Percentiles rank a stretch among this genome's conserved stretches.
phyloP scores from a whole-genome alignment of 352 stramenopile genomes.

The Phytophthora pini region DNA sequence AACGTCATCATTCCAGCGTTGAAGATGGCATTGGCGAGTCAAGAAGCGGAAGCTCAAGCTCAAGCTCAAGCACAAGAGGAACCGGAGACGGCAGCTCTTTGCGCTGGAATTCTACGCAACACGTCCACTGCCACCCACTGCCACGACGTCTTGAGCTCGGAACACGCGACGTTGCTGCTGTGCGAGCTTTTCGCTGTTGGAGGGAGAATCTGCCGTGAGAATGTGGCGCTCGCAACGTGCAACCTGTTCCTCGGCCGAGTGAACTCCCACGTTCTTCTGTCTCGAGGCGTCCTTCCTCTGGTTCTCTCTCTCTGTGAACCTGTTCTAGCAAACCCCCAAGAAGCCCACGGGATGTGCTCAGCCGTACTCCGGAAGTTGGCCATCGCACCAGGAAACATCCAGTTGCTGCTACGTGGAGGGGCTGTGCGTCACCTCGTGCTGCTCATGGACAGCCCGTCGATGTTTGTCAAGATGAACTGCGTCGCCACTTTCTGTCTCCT shows the following conservation, averaged over 20 bases:
- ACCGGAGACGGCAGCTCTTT: constrained; percentile 29
- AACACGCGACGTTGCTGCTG: constrained; percentile 52
- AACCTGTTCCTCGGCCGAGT: constrained; percentile 72
- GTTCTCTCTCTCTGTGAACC: constrained; percentile 60
- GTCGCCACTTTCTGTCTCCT: constrained; percentile 72
- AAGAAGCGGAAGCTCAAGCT: not conserved
- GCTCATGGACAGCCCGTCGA: constrained; percentile 43
- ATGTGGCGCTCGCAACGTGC: constrained; percentile 62
- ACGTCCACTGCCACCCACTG: constrained; percentile 45
- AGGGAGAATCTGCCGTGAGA: constrained; percentile 45
- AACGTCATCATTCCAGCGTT: constrained; percentile 31
- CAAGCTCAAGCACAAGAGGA: constrained; percentile 7
- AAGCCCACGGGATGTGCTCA: constrained; percentile 55
- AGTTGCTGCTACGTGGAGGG: constrained; percentile 63
- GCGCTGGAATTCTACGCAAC: constrained; percentile 63
- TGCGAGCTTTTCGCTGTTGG: constrained; percentile 56
- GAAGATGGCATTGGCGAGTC: constrained; percentile 21
- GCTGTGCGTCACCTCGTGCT: constrained; percentile 55
- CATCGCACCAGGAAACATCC: constrained; percentile 71
- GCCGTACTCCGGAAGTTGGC: constrained; percentile 72
- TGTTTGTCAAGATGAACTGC: constrained; percentile 74
- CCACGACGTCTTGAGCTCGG: constrained; percentile 49
- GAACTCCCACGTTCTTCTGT: constrained; percentile 66
- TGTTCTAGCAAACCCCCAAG: not conserved
- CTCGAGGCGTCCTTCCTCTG: constrained; percentile 52